Conservation (phyloP, 805 yeast genomes). For the Zygoascus flipseniorum region DNA sequence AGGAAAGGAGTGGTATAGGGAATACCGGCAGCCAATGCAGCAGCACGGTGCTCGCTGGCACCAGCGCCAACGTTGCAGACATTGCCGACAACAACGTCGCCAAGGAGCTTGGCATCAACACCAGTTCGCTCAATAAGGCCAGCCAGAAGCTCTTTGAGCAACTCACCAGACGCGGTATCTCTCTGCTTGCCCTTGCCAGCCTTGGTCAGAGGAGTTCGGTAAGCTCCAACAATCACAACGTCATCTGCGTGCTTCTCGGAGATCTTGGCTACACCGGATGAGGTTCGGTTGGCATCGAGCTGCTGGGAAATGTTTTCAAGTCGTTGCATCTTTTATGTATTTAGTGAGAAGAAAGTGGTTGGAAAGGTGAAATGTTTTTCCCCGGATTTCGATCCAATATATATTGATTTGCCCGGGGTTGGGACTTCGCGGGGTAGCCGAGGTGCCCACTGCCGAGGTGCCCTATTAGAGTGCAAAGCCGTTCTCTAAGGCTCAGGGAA, state of each 20-base stretch:
- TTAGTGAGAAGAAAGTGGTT: not conserved
- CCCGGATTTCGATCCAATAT: not conserved
- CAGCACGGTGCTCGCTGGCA: constrained; percentile 90
- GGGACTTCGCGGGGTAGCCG: not conserved
- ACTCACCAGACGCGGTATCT: constrained; percentile 73
- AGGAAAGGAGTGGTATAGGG: constrained; percentile 72
- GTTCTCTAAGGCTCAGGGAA: too few species aligned
- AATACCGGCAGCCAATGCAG: constrained; percentile 81
- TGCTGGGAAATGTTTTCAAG: constrained; percentile 25
- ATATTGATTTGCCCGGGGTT: not conserved
- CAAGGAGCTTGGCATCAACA: constrained; percentile 51
- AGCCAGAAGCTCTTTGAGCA: constrained; percentile 55
- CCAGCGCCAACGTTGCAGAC: constrained; percentile 92
- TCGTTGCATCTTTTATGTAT: constrained; percentile 24
- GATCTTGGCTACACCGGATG: constrained; percentile 27
- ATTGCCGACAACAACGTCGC: constrained; percentile 85
- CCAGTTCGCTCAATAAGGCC: constrained; percentile 49
- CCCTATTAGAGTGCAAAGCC: not conserved
- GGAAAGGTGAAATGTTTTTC: not conserved
- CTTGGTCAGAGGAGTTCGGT: constrained; percentile 82
- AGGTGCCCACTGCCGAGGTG: not conserved
- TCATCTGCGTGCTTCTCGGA: constrained; percentile 67
- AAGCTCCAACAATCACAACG: constrained; percentile 83
- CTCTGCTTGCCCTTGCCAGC: constrained; percentile 84
- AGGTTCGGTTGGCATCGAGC: constrained; percentile 24